Evolutionary conservation across 2,329 filamentous ascomycete species (phyloP).

Genomic region (Alternaria metachromatica): DNA sequence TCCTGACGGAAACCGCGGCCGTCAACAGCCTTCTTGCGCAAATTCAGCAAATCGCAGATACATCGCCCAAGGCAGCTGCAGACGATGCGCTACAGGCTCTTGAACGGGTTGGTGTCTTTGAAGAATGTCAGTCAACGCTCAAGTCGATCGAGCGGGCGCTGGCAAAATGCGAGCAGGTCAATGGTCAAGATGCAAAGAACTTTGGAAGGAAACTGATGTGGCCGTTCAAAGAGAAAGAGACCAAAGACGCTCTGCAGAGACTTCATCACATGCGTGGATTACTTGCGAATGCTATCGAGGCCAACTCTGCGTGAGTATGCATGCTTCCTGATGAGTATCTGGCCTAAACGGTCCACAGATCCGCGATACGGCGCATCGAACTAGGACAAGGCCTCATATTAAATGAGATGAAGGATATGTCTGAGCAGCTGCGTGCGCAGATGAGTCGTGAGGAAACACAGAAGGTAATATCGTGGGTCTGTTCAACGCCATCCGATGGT

Average conservation of each 20-base stretch:
- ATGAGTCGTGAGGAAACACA: neutral
- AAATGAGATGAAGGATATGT: neutral
- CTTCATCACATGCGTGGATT: constrained; percentile 7
- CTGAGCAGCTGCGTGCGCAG: neutral
- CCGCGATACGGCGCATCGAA: neutral
- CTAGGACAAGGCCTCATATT: neutral
- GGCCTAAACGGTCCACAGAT: neutral
- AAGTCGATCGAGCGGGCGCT: constrained; percentile 9
- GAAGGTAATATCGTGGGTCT: neutral
- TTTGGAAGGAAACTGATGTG: constrained; percentile 9
- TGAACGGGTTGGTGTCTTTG: constrained; percentile 1
- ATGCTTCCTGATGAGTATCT: too few species aligned
- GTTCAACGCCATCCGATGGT: neutral
- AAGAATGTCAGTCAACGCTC: constrained; percentile 3
- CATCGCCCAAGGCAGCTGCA: neutral
- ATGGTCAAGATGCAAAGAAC: constrained; percentile 8
- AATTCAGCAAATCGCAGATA: constrained; percentile 6
- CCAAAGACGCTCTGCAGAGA: constrained; percentile 9
- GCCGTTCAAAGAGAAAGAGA: constrained; percentile 21
- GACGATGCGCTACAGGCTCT: constrained; percentile 6
- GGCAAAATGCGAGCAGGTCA: constrained; percentile 8
- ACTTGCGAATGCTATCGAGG: constrained; percentile 12
- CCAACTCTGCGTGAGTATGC: constrained; percentile 4
- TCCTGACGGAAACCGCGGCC: constrained; percentile 15
- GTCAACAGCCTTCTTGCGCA: constrained; percentile 17